A percentile compares a stretch with the other conserved stretches of the same genome.
Evolutionary conservation across 495 filamentous ascomycete species (phyloP).

Genomic region (Podospora pseudopauciseta): DNA sequence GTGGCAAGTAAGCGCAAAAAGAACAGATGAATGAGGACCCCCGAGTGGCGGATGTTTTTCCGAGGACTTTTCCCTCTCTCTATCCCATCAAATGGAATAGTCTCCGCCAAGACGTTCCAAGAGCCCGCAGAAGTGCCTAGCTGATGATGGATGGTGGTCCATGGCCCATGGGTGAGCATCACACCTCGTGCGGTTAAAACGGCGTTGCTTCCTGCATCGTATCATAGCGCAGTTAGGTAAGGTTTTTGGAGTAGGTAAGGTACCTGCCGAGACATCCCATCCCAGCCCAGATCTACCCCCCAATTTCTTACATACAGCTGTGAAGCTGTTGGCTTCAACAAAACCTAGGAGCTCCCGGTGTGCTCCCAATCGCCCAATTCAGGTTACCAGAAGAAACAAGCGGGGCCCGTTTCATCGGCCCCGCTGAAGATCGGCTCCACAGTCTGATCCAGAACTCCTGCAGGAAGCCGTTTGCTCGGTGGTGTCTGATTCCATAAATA

Average conservation of each 20-base stretch:
- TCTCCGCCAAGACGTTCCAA: not conserved
- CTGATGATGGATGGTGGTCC: not conserved
- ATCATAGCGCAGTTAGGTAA: not conserved
- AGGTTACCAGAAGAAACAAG: not conserved
- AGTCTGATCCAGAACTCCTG: not conserved
- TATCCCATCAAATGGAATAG: not conserved
- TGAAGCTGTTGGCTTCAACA: too few relatives aligned
- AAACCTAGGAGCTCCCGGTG: not conserved
- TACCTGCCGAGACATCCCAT: not conserved
- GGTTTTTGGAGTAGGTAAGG: not conserved
- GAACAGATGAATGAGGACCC: not conserved
- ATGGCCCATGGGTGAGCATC: not conserved
- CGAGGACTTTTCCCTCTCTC: not conserved
- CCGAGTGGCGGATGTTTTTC: not conserved
- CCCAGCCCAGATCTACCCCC: not conserved
- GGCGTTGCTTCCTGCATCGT: not conserved
- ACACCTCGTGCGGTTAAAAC: not conserved
- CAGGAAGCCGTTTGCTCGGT: not conserved
- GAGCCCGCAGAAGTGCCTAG: not conserved
- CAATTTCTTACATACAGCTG: too few relatives aligned
- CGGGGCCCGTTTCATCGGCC: not conserved
- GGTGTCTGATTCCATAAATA: not conserved
- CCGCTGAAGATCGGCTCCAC: not conserved
- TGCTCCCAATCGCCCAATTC: not conserved
- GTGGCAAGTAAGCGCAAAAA: not conserved